These are phyloP conservation scores for Buddleja alternifolia DNA, from an alignment of 257 asterid species.

Conservation along the genomic window DNA sequence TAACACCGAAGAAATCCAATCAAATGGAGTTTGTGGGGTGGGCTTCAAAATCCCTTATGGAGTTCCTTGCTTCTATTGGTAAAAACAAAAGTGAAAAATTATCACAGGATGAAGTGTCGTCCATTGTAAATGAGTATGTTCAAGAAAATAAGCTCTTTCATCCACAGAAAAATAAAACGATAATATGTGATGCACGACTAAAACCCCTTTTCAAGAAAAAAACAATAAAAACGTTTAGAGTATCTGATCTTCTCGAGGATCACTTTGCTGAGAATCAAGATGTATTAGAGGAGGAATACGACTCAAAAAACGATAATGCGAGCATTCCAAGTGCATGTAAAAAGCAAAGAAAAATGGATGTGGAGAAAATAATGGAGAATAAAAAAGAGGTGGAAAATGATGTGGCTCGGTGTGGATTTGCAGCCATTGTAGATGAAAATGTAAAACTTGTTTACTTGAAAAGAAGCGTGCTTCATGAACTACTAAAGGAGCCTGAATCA, in stretches of 20 bases:
- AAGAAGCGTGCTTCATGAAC: slow-evolving; percentile 60
- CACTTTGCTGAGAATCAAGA: slow-evolving; percentile 62
- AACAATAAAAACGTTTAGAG: slow-evolving; percentile 36
- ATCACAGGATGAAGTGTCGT: slow-evolving; percentile 58
- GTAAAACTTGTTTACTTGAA: slow-evolving; percentile 76
- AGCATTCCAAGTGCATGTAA: slow-evolving; percentile 29
- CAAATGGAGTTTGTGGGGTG: slow-evolving; percentile 64
- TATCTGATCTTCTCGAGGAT: slow-evolving; percentile 57
- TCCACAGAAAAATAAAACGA: slow-evolving; percentile 52
- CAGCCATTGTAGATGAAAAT: slow-evolving; percentile 64
- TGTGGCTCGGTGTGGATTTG: slow-evolving; percentile 48
- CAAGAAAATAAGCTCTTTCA: slow-evolving; percentile 53
- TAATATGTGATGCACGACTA: slow-evolving; percentile 57
- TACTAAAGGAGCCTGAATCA: slow-evolving; percentile 56
- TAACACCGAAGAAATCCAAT: slow-evolving; percentile 41
- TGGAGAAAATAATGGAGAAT: slow-evolving; percentile 34
- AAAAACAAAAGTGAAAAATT: slow-evolving; percentile 47
- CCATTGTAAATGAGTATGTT: slow-evolving; percentile 52
- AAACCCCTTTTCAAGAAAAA: slow-evolving; percentile 53
- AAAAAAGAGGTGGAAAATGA: slow-evolving; percentile 27
- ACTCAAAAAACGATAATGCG: slow-evolving; percentile 38
- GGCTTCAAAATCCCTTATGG: slow-evolving; percentile 73
- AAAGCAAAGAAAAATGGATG: slow-evolving; percentile 36
- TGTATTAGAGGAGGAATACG: slow-evolving; percentile 51
- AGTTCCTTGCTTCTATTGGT: slow-evolving; percentile 69